phyloP scores from a whole-genome alignment of 495 filamentous ascomycete species.

The Pseudomonodictys pantanalensis region DNA sequence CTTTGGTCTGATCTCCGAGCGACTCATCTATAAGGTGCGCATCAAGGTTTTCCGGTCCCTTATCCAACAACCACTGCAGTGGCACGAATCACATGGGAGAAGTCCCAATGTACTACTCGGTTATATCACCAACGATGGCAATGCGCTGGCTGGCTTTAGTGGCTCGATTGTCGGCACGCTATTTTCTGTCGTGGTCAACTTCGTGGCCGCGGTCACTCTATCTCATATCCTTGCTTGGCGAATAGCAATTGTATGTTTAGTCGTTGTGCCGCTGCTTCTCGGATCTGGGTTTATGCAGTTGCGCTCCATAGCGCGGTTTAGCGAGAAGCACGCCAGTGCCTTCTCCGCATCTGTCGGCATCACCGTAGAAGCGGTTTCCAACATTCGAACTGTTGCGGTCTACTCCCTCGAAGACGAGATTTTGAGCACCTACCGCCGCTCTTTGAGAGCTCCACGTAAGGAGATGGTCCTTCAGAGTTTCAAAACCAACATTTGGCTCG shows the following conservation, averaged over 20 bases:
- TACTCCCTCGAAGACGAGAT: constrained; percentile 82
- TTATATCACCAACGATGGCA: constrained; percentile 81
- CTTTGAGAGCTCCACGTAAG: constrained; percentile 46
- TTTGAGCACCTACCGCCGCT: constrained; percentile 59
- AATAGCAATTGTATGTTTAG: constrained; percentile 75
- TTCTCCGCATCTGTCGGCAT: constrained; percentile 75
- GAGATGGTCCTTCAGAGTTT: constrained; percentile 50
- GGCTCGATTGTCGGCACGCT: constrained; percentile 83
- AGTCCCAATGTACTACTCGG: constrained; percentile 74
- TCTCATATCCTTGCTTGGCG: constrained; percentile 80
- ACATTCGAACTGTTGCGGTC: constrained; percentile 86
- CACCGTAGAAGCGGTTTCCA: constrained; percentile 84
- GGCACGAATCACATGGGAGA: constrained; percentile 84
- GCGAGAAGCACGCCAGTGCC: constrained; percentile 63
- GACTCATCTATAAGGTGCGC: constrained; percentile 75
- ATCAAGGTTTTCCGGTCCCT: constrained; percentile 78
- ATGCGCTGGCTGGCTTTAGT: constrained; percentile 73
- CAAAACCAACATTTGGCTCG: constrained; percentile 53
- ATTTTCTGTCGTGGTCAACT: constrained; percentile 70
- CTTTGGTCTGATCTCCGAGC: constrained; percentile 82
- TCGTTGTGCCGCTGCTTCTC: constrained; percentile 73
- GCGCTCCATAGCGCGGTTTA: constrained; percentile 74
- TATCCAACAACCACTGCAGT: constrained; percentile 83
- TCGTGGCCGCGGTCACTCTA: constrained; percentile 65
- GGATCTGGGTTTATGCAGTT: constrained; percentile 83